A percentile compares a stretch with the other conserved stretches of the same genome.
These are phyloP conservation scores for Beauveria scarabaeidicola DNA, from an alignment of 2,329 filamentous ascomycete genomes.

Conservation along the genomic window DNA sequence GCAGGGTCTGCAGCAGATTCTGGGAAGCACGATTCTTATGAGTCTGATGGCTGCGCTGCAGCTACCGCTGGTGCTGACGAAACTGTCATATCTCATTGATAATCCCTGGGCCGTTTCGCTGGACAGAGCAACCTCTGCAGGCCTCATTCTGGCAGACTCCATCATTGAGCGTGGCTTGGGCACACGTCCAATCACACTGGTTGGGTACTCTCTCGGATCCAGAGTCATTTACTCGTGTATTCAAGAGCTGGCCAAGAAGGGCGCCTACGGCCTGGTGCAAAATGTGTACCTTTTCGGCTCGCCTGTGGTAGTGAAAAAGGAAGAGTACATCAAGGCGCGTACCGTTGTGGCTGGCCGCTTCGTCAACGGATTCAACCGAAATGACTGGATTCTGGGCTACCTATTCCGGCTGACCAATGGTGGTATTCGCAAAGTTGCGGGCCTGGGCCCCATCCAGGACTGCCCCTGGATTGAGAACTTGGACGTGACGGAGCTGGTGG, in stretches of 20 bases:
- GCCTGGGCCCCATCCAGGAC: constrained; percentile 65
- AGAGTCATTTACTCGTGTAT: constrained; percentile 90
- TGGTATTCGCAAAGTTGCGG: constrained; percentile 81
- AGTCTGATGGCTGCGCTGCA: constrained; percentile 88
- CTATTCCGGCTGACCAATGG: constrained; percentile 91
- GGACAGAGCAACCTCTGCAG: constrained; percentile 78
- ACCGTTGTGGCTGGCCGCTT: constrained; percentile 89
- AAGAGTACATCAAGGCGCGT: constrained; percentile 74
- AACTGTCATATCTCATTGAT: constrained; percentile 92
- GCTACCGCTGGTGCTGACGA: constrained; percentile 85
- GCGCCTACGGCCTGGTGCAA: constrained; percentile 79
- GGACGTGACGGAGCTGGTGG: constrained; percentile 75
- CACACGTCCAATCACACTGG: constrained; percentile 81
- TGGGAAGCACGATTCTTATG: constrained; percentile 82
- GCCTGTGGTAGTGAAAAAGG: constrained; percentile 81
- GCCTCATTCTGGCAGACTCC: constrained; percentile 88
- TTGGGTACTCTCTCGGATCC: constrained; percentile 89
- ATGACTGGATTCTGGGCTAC: constrained; percentile 96
- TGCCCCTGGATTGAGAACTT: constrained; percentile 83
- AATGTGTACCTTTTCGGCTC: constrained; percentile 95
- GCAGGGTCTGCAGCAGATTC: constrained; percentile 88
- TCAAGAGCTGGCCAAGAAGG: constrained; percentile 74
- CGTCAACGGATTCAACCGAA: constrained; percentile 86
- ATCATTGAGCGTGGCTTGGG: constrained; percentile 86
- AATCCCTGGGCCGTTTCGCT: constrained; percentile 98